These are phyloP conservation scores for Pisolithus sp. DNA, from an alignment of 768 basidiomycete species.

Conservation along the genomic window DNA sequence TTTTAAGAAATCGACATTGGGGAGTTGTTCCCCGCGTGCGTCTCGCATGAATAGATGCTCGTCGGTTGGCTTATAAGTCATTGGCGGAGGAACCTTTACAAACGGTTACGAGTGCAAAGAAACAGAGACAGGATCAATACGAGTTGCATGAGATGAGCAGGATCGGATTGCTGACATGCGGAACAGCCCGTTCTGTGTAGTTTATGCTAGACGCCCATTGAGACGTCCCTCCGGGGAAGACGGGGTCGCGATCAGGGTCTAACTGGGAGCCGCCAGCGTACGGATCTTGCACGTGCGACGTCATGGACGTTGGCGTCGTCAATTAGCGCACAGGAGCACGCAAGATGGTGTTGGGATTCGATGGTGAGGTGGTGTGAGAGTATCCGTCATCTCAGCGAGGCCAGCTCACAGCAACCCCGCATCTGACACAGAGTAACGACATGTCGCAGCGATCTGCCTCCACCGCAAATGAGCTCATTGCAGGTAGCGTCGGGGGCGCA, in stretches of 20 bases:
- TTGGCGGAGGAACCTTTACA: slow-evolving; percentile 64
- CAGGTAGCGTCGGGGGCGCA: slow-evolving; percentile 89
- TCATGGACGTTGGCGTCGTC: background rate
- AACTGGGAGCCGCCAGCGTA: background rate
- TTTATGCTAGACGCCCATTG: slow-evolving; percentile 17
- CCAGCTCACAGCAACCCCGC: background rate
- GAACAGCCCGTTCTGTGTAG: slow-evolving; percentile 26
- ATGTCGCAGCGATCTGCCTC: slow-evolving; percentile 32
- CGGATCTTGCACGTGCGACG: background rate
- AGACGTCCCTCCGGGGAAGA: slow-evolving; percentile 17
- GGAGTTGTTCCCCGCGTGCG: slow-evolving; percentile 37
- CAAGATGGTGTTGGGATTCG: background rate
- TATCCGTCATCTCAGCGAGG: background rate
- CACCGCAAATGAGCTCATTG: slow-evolving; percentile 76
- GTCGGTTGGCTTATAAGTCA: slow-evolving; percentile 56
- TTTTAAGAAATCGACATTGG: slow-evolving; percentile 76
- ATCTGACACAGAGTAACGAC: background rate
- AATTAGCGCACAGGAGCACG: background rate
- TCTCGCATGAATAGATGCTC: slow-evolving; percentile 61
- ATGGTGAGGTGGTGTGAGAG: too few species aligned
- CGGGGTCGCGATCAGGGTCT: slow-evolving; percentile 28
- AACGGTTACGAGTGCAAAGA: slow-evolving; percentile 7
- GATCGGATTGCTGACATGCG: slow-evolving; percentile 23
- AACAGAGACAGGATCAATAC: slow-evolving; percentile 18
- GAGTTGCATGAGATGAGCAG: slow-evolving; percentile 1